A percentile compares a stretch with the other conserved stretches of the same genome.
Conservation (phyloP, 2,329 filamentous ascomycete genomes). For the Fusarium devonianum region DNA sequence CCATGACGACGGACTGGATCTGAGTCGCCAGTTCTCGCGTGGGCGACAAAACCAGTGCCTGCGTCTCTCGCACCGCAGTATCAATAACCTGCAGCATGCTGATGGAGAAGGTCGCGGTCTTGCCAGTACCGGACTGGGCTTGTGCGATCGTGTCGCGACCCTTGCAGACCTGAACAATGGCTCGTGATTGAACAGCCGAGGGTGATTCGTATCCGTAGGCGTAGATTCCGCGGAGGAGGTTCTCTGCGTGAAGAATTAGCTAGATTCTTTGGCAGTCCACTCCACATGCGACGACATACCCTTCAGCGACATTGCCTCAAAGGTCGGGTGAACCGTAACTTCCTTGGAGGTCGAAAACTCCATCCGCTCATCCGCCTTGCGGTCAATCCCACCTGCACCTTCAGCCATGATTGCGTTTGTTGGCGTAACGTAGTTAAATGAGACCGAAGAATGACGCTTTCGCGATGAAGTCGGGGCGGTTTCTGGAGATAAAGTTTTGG, state of each 20-base stretch:
- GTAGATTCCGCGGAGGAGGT: constrained; percentile 94
- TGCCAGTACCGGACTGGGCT: constrained; percentile 95
- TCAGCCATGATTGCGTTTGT: constrained; percentile 77
- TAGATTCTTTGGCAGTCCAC: not conserved
- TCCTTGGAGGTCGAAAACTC: constrained; percentile 99
- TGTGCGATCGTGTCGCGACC: constrained; percentile 98
- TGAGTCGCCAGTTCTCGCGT: constrained; percentile 97
- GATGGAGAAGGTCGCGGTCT: constrained; percentile 96
- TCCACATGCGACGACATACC: constrained; percentile 51
- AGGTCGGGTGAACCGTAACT: constrained; percentile 92
- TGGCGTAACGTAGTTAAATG: constrained; percentile 2
- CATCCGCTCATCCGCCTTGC: constrained; percentile 94
- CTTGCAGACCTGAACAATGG: constrained; percentile 99
- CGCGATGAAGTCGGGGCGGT: constrained; percentile 20
- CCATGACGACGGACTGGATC: constrained; percentile 98
- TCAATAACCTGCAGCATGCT: constrained; percentile 96
- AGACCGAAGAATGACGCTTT: constrained; percentile 12
- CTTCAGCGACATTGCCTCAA: constrained; percentile 96
- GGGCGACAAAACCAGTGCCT: constrained; percentile 93
- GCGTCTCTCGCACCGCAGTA: constrained; percentile 88
- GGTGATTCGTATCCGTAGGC: constrained; percentile 99
- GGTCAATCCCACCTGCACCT: constrained; percentile 76
- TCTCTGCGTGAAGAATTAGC: constrained; percentile 63
- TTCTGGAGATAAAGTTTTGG: constrained; percentile 41
- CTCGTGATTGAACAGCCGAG: constrained; percentile 95